phyloP scores from a whole-genome alignment of 441 rosid species.

The Adansonia grandidieri region DNA sequence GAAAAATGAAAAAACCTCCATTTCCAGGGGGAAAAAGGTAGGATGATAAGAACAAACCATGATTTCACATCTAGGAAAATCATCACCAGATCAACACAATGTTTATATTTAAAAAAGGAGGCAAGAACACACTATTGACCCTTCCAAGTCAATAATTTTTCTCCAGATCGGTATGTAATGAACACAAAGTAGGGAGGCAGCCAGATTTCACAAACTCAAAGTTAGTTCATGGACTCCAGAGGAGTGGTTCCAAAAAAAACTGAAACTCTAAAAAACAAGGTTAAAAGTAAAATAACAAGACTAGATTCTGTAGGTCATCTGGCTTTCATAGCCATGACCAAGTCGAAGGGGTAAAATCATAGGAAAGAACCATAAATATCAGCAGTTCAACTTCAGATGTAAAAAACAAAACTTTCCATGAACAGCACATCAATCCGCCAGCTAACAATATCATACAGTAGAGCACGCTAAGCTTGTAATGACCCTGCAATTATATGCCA shows the following conservation, averaged over 20 bases:
- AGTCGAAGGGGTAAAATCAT: constrained; percentile 29
- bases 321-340: constrained; percentile 37
- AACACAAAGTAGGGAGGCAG: constrained; percentile 13
- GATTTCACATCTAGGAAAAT: not conserved
- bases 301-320: constrained; percentile 26
- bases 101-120: not conserved
- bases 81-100: not conserved
- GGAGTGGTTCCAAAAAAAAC: not conserved
- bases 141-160: constrained; percentile 25
- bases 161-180: constrained; percentile 24
- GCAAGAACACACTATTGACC: not conserved
- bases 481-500: constrained; percentile 81
- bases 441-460: constrained; percentile 65
- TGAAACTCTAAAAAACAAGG: not conserved
- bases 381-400: constrained; percentile 56
- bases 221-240: not conserved
- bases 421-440: constrained; percentile 78
- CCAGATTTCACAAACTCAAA: constrained; percentile 27
- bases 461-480: constrained; percentile 72
- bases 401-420: constrained; percentile 66
- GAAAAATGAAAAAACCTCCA: not conserved
- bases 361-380: constrained; percentile 48
- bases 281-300: constrained; percentile 22
- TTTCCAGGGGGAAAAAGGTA: not conserved
- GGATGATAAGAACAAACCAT: not conserved